phyloP scores from a whole-genome alignment of 2,329 filamentous ascomycete genomes.

The Xylaria sp. region DNA sequence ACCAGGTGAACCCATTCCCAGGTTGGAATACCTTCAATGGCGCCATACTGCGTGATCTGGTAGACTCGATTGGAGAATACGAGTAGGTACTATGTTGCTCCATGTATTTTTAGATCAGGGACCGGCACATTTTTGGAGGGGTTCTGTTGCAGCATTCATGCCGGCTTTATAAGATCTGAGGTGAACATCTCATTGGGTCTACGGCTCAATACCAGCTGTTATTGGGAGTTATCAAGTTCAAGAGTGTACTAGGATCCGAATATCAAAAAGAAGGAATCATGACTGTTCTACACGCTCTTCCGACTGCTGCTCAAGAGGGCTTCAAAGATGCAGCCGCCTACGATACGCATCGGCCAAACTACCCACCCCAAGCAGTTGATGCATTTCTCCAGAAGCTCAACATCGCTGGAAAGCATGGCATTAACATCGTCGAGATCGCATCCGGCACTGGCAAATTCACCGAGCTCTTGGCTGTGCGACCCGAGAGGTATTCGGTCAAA shows the following conservation, averaged over 20 bases:
- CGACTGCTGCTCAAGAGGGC: conserved; percentile 48
- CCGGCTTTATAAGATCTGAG: too few relatives aligned
- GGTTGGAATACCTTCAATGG: neutral
- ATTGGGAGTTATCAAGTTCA: neutral
- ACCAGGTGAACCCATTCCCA: neutral
- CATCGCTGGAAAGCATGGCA: conserved; percentile 42
- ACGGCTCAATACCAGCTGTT: too few relatives aligned
- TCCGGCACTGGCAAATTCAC: conserved; percentile 69
- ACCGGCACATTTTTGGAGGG: too few relatives aligned
- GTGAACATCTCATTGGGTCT: too few relatives aligned
- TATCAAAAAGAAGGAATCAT: conserved; percentile 11
- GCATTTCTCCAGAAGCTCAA: conserved; percentile 52
- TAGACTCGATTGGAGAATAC: too few relatives aligned
- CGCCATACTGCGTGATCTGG: too few relatives aligned
- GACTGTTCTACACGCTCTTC: conserved; percentile 22
- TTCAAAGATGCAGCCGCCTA: conserved; percentile 62
- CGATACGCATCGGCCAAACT: conserved; percentile 63
- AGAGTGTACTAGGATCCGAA: neutral
- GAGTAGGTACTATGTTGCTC: too few relatives aligned
- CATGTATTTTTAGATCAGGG: too few relatives aligned
- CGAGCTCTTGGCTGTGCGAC: conserved; percentile 51
- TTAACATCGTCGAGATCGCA: conserved; percentile 57
- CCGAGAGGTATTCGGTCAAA: conserved; percentile 55
- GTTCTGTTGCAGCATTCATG: too few relatives aligned
- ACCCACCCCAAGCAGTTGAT: conserved; percentile 53